These are phyloP conservation scores for Pythium aphanidermatum DNA, from an alignment of 352 stramenopile genomes.

Conservation along the genomic window DNA sequence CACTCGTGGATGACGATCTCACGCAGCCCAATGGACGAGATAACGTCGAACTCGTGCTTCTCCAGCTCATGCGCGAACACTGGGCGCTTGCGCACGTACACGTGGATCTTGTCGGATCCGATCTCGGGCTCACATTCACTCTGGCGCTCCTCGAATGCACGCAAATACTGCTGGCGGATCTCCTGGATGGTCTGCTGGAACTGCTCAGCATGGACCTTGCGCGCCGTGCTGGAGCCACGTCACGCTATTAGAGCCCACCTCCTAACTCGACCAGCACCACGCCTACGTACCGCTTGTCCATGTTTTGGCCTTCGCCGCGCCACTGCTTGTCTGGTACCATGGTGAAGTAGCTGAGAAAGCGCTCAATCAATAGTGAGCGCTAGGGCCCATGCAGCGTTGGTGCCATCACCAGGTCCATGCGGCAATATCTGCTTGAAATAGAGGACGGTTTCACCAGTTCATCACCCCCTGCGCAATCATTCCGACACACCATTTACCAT, in stretches of 20 bases:
- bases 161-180: slow-evolving; percentile 37
- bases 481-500: too few species aligned
- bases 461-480: too few species aligned
- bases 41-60: slow-evolving; percentile 87
- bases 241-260: background rate
- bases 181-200: slow-evolving; percentile 45
- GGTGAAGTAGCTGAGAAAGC: background rate
- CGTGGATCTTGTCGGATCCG: slow-evolving; percentile 45
- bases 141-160: slow-evolving; percentile 20
- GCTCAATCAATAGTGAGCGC: background rate
- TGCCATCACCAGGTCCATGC: background rate
- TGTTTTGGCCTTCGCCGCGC: slow-evolving; percentile 53
- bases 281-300: slow-evolving; percentile 61
- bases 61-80: slow-evolving; percentile 80
- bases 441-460: slow-evolving; percentile 1
- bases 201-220: slow-evolving; percentile 50
- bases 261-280: background rate
- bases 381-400: too few species aligned
- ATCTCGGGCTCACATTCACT: slow-evolving; percentile 12
- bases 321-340: slow-evolving; percentile 69
- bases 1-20: slow-evolving; percentile 86
- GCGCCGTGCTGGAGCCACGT: slow-evolving; percentile 34
- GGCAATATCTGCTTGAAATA: background rate
- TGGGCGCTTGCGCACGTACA: slow-evolving; percentile 86
- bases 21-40: slow-evolving; percentile 48